Base-by-base conservation (phyloP, 2,329 filamentous ascomycete species). In the Metarhizium album region DNA sequence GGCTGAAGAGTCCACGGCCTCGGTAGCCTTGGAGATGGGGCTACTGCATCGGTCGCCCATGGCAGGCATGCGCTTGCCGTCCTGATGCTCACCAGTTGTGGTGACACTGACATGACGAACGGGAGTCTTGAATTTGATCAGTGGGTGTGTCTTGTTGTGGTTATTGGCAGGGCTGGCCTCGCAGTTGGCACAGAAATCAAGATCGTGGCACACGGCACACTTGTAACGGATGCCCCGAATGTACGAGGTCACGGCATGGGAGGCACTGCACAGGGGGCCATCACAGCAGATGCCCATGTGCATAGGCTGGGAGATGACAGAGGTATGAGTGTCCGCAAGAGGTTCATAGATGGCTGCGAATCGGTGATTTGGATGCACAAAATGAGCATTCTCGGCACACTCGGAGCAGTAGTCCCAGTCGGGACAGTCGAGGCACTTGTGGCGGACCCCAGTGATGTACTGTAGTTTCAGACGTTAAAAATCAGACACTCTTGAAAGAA, bases 391-490 rank as follows among this genome's bases (percentile, higher is more conserved):
- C 59, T 75, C 70, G 52, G 88, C 68, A 69, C 94, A 98, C 8
- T 80, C 74, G 23, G 78, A 76, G 74, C 93, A 98, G 71, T 87
- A 97, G 63, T 98, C 93, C 86, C 89, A 98, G 68, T 98, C 93
- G 42, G 94, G 93, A 74, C 93, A 98, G 65, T 89, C 84, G 57
- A 97, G 76, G 67, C 93, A 98, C 77, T 98, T 98, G 79, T 97
- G 86, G 59, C 93, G 91, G 52, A 95, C 78, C 59, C 93, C 94
- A 59, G 78, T 76, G 61, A 98, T 93, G 66, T 82, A 83, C 76
- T 63, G 37, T 16, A 31, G 16, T 20, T 27, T n/a, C 14, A 48
- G 46, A 8, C 27, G 23, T 48, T 23, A 40, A 29, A n/a, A 5
- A 24, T 23, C 24, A 9, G 3, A 16, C n/a, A n/a, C 16, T 47